phyloP scores from a whole-genome alignment of 1,284 basidiomycete species.

The Kwoniella shivajii region DNA sequence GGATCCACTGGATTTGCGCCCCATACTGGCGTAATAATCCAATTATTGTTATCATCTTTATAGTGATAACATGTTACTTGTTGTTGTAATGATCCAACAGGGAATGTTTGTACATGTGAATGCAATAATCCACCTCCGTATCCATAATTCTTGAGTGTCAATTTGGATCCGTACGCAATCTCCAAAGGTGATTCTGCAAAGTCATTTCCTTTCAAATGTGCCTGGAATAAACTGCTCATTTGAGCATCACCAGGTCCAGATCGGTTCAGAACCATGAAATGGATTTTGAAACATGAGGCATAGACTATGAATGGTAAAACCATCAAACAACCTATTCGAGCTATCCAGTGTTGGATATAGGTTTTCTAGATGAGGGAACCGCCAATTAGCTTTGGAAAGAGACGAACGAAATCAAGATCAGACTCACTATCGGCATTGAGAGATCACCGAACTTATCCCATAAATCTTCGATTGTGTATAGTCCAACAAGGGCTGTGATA shows the following conservation, averaged over 20 bases:
- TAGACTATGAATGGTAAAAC: conserved; percentile 88
- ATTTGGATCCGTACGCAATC: conserved; percentile 82
- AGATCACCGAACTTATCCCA: conserved; percentile 99
- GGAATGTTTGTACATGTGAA: conserved; percentile 93
- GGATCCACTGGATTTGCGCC: conserved; percentile 67
- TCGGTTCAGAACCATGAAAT: conserved; percentile 91
- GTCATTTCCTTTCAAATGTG: conserved; percentile 92
- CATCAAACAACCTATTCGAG: conserved; percentile 83
- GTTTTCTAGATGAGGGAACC: conserved; percentile 58
- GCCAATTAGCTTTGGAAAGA: conserved; percentile 1
- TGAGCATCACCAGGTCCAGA: conserved; percentile 96
- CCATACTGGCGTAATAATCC: conserved; percentile 80
- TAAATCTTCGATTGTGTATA: conserved; percentile 96
- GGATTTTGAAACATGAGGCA: conserved; percentile 91
- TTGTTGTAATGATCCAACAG: conserved; percentile 89
- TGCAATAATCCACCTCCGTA: conserved; percentile 96
- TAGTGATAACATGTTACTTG: conserved; percentile 99
- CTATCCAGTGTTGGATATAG: conserved; percentile 89
- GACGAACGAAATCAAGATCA: not conserved
- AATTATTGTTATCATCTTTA: conserved; percentile 97
- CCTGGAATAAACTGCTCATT: conserved; percentile 98
- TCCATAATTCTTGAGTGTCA: conserved; percentile 97
- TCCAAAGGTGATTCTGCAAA: conserved; percentile 87
- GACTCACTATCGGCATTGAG: conserved; percentile 78
- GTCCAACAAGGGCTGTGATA: conserved; percentile 87